Evolutionary conservation across 768 basidiomycete species (phyloP).

Genomic region (Podaxis sp.): DNA sequence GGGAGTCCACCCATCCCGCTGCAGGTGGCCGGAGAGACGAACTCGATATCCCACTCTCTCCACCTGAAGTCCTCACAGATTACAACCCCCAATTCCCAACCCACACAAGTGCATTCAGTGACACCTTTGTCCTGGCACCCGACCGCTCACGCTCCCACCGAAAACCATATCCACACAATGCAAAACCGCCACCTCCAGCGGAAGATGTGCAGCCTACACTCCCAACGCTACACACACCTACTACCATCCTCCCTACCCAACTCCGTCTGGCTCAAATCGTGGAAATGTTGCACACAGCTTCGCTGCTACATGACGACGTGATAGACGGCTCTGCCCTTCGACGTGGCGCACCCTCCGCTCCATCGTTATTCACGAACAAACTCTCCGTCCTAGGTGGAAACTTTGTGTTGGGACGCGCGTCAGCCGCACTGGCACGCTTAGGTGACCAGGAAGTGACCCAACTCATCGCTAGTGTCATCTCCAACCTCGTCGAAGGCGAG

Average conservation of each 20-base stretch:
- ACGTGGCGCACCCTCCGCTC: conserved; percentile 76
- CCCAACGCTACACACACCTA: conserved; percentile 13
- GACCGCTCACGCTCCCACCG: conserved; percentile 29
- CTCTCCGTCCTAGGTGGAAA: conserved; percentile 86
- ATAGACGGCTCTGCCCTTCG: conserved; percentile 83
- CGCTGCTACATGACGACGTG: conserved; percentile 94
- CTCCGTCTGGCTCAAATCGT: conserved; percentile 89
- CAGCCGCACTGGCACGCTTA: conserved; percentile 75
- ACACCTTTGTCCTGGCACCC: conserved; percentile 38
- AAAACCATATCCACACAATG: conserved; percentile 27
- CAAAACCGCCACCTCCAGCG: conserved; percentile 13
- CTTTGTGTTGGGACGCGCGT: conserved; percentile 86
- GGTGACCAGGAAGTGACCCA: conserved; percentile 87
- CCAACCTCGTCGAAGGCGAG: conserved; percentile 92
- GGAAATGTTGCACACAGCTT: conserved; percentile 96
- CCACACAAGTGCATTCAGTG: conserved; percentile 55
- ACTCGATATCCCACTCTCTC: conserved; percentile 72
- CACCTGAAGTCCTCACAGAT: conserved; percentile 80
- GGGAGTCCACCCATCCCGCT: conserved; percentile 51
- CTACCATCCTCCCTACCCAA: conserved; percentile 75
- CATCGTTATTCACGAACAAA: conserved; percentile 84
- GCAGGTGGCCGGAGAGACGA: conserved; percentile 48
- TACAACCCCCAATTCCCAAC: conserved; percentile 80
- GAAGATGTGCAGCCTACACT: neutral
- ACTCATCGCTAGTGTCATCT: conserved; percentile 81